Percentiles rank a stretch among this genome's conserved stretches.
Conservation (phyloP, 345 rosid species). For the Populus alba region DNA sequence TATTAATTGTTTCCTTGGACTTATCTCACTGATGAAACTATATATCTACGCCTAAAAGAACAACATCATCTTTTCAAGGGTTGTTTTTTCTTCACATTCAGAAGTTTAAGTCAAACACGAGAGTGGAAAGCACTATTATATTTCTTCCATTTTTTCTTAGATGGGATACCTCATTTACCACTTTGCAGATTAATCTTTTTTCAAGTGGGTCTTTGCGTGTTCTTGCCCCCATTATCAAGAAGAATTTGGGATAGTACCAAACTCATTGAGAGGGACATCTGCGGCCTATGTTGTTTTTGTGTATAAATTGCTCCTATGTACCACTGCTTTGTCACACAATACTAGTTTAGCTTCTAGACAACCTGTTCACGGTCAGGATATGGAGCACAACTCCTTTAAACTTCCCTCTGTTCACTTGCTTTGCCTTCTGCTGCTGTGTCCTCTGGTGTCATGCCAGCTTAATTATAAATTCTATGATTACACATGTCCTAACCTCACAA, state of each 20-base stretch:
- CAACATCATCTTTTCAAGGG: too few species aligned
- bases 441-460: slow-evolving; percentile 46
- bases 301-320: slow-evolving; percentile 33
- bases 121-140: background rate
- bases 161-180: slow-evolving; percentile 32
- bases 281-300: background rate
- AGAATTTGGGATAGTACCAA: slow-evolving; percentile 45
- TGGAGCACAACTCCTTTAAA: slow-evolving; percentile 28
- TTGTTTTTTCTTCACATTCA: too few species aligned
- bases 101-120: too few species aligned
- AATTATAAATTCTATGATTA: slow-evolving; percentile 47
- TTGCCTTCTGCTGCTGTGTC: slow-evolving; percentile 29
- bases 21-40: too few species aligned
- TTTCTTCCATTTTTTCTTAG: slow-evolving; percentile 2
- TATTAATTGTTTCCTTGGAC: too few species aligned
- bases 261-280: slow-evolving; percentile 34
- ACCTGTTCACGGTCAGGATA: slow-evolving; percentile 10
- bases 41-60: too few species aligned
- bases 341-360: background rate
- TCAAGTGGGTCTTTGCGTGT: slow-evolving; percentile 23
- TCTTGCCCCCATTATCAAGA: slow-evolving; percentile 9
- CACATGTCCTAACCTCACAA: slow-evolving; percentile 45
- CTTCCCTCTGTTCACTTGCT: slow-evolving; percentile 23
- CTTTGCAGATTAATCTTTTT: slow-evolving; percentile 14
- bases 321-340: slow-evolving; percentile 3